Percentiles rank a stretch among this genome's conserved stretches.
Conservation (phyloP, 1,284 basidiomycete genomes). For the Cutaneotrichosporon cavernicola region DNA sequence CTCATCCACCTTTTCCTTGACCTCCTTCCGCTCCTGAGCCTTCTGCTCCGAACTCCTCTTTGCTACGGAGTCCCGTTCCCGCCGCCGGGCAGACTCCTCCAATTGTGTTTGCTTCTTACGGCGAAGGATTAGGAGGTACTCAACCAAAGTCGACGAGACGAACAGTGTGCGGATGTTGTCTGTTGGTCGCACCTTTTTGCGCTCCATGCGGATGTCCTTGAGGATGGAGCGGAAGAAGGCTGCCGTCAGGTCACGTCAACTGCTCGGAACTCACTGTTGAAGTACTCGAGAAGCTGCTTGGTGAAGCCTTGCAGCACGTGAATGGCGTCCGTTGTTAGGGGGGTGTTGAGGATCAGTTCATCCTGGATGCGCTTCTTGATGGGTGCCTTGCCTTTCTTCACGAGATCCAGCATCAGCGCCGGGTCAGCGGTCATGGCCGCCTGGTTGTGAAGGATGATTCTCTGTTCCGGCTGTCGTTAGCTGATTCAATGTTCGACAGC, state of each 20-base stretch:
- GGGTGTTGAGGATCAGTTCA: constrained; percentile 48
- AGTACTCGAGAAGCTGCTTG: constrained; percentile 72
- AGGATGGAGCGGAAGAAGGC: constrained; percentile 79
- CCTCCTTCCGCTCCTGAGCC: constrained; percentile 9
- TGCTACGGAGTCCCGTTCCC: constrained; percentile 14
- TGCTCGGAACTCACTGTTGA: constrained; percentile 67
- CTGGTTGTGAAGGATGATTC: constrained; percentile 73
- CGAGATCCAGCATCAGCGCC: constrained; percentile 71
- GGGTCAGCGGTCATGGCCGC: constrained; percentile 73
- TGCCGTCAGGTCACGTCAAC: constrained; percentile 45
- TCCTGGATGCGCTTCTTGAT: constrained; percentile 61
- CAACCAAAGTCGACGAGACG: constrained; percentile 81
- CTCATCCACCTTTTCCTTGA: constrained; percentile 41
- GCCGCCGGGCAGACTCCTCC: neutral
- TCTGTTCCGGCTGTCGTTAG: constrained; percentile 48
- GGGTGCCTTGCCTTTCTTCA: constrained; percentile 66
- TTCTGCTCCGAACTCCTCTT: constrained; percentile 13
- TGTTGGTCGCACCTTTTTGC: constrained; percentile 82
- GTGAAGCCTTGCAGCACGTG: constrained; percentile 67
- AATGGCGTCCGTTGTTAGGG: constrained; percentile 66
- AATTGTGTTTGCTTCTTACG: neutral
- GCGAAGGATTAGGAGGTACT: constrained; percentile 70
- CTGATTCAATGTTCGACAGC: constrained; percentile 9
- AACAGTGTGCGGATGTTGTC: constrained; percentile 82
- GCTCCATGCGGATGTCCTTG: constrained; percentile 87